Base-by-base conservation (phyloP, 495 filamentous ascomycete genomes). In the Xylaria grammica region DNA sequence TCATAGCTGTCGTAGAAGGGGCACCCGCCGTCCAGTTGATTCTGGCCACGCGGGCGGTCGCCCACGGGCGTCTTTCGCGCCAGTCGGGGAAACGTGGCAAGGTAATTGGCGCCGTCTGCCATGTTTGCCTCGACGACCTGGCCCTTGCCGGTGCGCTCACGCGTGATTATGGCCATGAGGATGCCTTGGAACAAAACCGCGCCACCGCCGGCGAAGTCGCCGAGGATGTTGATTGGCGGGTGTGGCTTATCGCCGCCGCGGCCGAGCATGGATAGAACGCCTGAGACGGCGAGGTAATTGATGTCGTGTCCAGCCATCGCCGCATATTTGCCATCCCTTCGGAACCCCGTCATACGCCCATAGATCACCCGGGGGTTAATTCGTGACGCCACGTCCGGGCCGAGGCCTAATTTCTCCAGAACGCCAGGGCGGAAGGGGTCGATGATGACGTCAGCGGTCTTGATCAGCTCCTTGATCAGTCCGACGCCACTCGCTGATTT, bases 231-330 rank as follows among this genome's bases (percentile, higher is more conserved):
- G 0, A 80, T 87, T 4, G 94, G 94, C 7, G 93, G 82, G 56
- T 89, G 86, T 7, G 94, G 94, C 51, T 86, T 87, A 64, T 87
- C 85, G 3, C 82, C 84, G 26, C 77, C 77, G 0, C 90, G 80
- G 0, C 94, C 94, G 0, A 98, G 82, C 77, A 96, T 81, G 1
- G 82, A 84, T 15, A 98, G 77, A 0, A 90, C 89, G 0, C 94
- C 94, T 1, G 89, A 91, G 0, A 96, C 91, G 36, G 94, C 91
- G 24, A 98, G 88, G 75, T 97, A 98, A 71, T 98, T 98, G 73
- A 98, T 97, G 73, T 98, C 94, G 68, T 98, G 94, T n/a, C 94
- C 94, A 0, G 94, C 94, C 93, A 97, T 97, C 63, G 81, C 70
- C 45, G 85, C 85, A 76, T 96, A 97, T 67, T 87, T 88, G 1